Evolutionary conservation across 1,284 basidiomycete genomes (phyloP).

Genomic region (Apiotrichum brassicae): DNA sequence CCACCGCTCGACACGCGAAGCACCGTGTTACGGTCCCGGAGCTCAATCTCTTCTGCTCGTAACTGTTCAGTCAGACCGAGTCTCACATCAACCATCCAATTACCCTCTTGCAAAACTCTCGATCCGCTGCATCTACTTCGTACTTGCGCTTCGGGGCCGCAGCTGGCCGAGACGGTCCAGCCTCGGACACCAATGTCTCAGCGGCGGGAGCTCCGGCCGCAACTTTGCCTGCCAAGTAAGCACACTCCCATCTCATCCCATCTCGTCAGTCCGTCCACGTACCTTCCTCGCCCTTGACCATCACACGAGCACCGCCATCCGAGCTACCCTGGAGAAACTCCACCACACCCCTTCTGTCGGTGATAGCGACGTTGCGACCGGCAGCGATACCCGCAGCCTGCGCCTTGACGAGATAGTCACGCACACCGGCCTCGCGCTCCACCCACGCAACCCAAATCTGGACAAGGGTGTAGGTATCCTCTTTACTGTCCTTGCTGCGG

Average conservation of each 20-base stretch:
- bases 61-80: constrained; percentile 20
- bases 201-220: constrained; percentile 5
- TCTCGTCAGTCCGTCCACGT: constrained; percentile 45
- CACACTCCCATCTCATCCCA: too few species aligned
- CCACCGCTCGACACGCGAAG: constrained; percentile 33
- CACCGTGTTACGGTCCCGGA: constrained; percentile 39
- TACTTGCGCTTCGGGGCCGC: constrained; percentile 62
- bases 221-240: constrained; percentile 2
- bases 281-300: constrained; percentile 58
- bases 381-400: constrained; percentile 63
- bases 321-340: constrained; percentile 68
- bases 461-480: constrained; percentile 63
- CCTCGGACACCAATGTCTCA: constrained; percentile 30
- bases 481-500: constrained; percentile 52
- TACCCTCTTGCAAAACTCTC: constrained; percentile 70
- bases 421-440: constrained; percentile 61
- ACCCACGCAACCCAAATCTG: constrained; percentile 76
- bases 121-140: constrained; percentile 66
- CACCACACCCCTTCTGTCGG: constrained; percentile 72
- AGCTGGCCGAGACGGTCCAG: constrained; percentile 51
- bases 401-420: constrained; percentile 79
- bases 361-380: constrained; percentile 71
- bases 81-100: constrained; percentile 1
- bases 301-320: constrained; percentile 54
- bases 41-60: constrained; percentile 38